Conservation (phyloP, 352 stramenopile species). For the Globisporangium recalcitrans region DNA sequence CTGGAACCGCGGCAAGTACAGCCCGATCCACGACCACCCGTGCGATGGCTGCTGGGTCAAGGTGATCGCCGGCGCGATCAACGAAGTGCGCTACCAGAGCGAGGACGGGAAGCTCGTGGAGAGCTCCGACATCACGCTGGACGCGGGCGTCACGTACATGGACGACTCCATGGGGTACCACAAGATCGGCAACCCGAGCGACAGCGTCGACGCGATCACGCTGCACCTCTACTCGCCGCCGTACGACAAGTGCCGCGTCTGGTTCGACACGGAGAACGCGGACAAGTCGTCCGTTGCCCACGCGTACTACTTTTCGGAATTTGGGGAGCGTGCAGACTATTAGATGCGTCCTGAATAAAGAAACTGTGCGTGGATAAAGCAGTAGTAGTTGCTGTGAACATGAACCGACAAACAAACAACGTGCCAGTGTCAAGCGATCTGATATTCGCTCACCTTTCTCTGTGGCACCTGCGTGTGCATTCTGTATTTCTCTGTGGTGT, state of each 20-base stretch:
- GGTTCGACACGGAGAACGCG: constrained; percentile 56
- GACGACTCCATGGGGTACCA: constrained; percentile 76
- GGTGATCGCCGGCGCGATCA: constrained; percentile 57
- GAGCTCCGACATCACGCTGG: constrained; percentile 26
- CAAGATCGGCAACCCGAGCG: constrained; percentile 70
- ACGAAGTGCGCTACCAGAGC: constrained; percentile 64
- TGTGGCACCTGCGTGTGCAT: background rate
- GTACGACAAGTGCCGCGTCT: constrained; percentile 75
- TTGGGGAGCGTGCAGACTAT: constrained; percentile 49
- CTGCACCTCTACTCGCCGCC: constrained; percentile 84
- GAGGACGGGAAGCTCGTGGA: constrained; percentile 22
- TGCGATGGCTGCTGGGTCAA: constrained; percentile 84
- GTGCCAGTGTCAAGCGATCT: background rate
- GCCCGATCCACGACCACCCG: constrained; percentile 86
- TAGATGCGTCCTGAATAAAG: constrained; percentile 10
- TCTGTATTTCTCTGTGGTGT: background rate
- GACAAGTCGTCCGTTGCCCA: constrained; percentile 53
- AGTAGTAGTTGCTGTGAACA: background rate
- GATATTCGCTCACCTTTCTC: background rate
- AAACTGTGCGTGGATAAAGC: background rate
- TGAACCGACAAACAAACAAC: background rate
- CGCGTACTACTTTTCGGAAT: constrained; percentile 75
- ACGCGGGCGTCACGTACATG: constrained; percentile 45
- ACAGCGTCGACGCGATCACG: constrained; percentile 45
- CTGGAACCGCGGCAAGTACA: constrained; percentile 83